Conservation (phyloP, 768 basidiomycete species). For the Lentinula sp. region DNA sequence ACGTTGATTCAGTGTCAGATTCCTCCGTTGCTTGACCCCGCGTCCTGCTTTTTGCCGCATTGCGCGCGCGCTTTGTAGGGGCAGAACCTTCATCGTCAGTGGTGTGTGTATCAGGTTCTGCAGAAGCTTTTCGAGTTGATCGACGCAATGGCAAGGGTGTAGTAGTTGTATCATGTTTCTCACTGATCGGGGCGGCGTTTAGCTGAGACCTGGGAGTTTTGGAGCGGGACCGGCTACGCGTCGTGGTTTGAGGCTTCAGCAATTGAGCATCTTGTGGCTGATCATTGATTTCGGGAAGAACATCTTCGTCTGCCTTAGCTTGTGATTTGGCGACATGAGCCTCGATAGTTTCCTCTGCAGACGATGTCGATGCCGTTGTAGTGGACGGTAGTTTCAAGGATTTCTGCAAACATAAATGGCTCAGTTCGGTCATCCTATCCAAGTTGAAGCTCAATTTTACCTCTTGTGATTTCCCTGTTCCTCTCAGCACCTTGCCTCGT, state of each 20-base stretch:
- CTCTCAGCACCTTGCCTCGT: not conserved
- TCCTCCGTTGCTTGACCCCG: not conserved
- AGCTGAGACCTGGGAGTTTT: not conserved
- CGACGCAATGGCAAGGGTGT: not conserved
- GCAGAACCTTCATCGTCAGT: not conserved
- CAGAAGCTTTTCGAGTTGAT: constrained; percentile 5
- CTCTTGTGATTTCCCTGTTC: not conserved
- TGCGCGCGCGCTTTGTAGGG: not conserved
- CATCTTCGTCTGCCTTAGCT: not conserved
- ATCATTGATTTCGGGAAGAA: not conserved
- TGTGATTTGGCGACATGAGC: not conserved
- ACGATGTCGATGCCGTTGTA: not conserved
- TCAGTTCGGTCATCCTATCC: not conserved
- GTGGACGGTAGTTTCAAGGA: not conserved
- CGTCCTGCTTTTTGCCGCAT: not conserved
- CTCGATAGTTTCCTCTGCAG: not conserved
- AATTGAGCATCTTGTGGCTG: not conserved
- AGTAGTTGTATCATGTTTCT: not conserved
- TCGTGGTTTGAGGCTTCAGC: not conserved
- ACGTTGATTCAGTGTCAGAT: not conserved
- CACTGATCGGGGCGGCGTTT: not conserved
- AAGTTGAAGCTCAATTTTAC: no score
- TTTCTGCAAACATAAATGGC: not conserved
- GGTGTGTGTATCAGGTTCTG: constrained; percentile 3
- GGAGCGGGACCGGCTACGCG: not conserved